phyloP scores from a whole-genome alignment of 2,329 filamentous ascomycete genomes.

The Colletotrichum viniferum region DNA sequence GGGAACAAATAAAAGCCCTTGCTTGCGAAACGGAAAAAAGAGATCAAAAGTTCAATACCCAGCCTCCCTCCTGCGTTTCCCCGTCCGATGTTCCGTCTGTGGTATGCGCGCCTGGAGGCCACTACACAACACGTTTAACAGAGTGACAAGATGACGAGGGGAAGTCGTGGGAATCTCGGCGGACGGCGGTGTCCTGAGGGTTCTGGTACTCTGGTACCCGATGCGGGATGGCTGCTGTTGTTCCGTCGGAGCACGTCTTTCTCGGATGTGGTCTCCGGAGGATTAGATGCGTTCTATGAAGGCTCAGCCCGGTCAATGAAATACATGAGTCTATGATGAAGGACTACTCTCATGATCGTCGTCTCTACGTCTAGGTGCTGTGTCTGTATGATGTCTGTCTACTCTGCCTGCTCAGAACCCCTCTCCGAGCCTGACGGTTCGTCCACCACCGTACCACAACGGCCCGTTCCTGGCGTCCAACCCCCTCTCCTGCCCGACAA shows the following conservation, averaged over 20 bases:
- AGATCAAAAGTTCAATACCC: conserved; percentile 24
- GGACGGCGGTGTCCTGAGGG: conserved; percentile 15
- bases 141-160: conserved; percentile 14
- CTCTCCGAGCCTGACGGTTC: conserved; percentile 68
- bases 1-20: conserved; percentile 43
- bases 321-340: conserved; percentile 16
- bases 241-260: background rate
- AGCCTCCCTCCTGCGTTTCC: background rate
- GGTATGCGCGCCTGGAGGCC: conserved; percentile 1
- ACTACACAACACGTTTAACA: background rate
- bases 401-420: conserved; percentile 52
- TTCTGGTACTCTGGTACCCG: background rate
- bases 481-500: conserved; percentile 84
- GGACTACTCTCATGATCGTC: background rate
- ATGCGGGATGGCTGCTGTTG: conserved; percentile 12
- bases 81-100: background rate
- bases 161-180: background rate
- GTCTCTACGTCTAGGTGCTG: background rate
- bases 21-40: conserved; percentile 22
- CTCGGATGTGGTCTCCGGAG: background rate
- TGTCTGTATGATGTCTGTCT: background rate
- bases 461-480: conserved; percentile 76
- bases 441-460: conserved; percentile 88
- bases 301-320: conserved; percentile 21
- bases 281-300: conserved; percentile 11